Conservation (phyloP, 2,329 filamentous ascomycete genomes). For the Colletotrichum lindemuthianum region DNA sequence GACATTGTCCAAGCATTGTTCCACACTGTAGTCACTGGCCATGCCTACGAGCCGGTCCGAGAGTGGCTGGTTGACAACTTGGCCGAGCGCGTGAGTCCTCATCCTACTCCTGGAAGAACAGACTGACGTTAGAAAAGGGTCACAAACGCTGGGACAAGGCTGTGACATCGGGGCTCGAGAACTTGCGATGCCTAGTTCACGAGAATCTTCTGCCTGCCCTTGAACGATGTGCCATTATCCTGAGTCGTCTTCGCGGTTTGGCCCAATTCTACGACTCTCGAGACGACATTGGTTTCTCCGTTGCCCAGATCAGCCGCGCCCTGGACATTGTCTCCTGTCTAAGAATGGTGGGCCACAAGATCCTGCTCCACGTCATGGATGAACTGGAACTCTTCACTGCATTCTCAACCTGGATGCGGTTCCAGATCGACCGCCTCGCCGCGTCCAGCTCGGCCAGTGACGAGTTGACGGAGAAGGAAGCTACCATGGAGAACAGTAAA, state of each 20-base stretch:
- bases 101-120: slow-evolving; percentile 9
- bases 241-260: slow-evolving; percentile 84
- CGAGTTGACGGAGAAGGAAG: slow-evolving; percentile 82
- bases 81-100: slow-evolving; percentile 73
- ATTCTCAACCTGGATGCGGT: slow-evolving; percentile 86
- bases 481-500: slow-evolving; percentile 76
- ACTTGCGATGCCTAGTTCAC: slow-evolving; percentile 80
- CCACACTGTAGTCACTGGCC: slow-evolving; percentile 85
- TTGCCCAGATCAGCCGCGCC: slow-evolving; percentile 69
- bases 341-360: slow-evolving; percentile 78
- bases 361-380: slow-evolving; percentile 75
- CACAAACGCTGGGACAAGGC: slow-evolving; percentile 97
- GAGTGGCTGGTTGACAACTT: slow-evolving; percentile 92
- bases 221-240: slow-evolving; percentile 82
- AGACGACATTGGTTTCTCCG: slow-evolving; percentile 73
- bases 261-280: slow-evolving; percentile 79
- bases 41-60: slow-evolving; percentile 77
- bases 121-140: slow-evolving; percentile 62
- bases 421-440: slow-evolving; percentile 82
- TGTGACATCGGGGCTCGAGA: slow-evolving; percentile 79
- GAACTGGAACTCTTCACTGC: slow-evolving; percentile 81
- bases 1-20: slow-evolving; percentile 81
- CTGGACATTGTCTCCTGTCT: slow-evolving; percentile 79
- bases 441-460: slow-evolving; percentile 69
- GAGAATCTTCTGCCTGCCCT: slow-evolving; percentile 90